A percentile compares a stretch with the other conserved stretches of the same genome.
Evolutionary conservation across 345 rosid genomes (phyloP).

Genomic region (Psidium guajava): DNA sequence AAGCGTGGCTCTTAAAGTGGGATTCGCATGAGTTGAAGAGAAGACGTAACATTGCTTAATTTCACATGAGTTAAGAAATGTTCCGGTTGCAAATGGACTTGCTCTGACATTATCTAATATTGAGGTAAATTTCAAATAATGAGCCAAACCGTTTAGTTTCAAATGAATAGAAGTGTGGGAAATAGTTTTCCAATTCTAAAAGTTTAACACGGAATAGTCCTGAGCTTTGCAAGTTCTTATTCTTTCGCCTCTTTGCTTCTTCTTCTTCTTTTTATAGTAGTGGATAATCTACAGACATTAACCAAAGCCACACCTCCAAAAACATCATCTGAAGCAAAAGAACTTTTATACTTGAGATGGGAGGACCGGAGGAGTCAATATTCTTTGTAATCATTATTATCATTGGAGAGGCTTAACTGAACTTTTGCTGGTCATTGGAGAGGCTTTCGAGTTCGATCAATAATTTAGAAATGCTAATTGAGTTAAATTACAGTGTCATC

Average conservation of each 20-base stretch:
- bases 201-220: neutral
- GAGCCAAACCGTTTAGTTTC: neutral
- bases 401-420: neutral
- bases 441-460: neutral
- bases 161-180: neutral
- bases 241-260: no score
- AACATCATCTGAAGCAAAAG: neutral
- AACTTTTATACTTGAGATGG: neutral
- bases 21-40: neutral
- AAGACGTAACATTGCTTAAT: neutral
- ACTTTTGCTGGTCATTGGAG: neutral
- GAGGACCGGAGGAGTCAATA: neutral
- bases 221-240: neutral
- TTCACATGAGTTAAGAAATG: neutral
- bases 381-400: neutral
- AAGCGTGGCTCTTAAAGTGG: neutral
- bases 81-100: neutral
- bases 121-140: neutral
- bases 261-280: no score
- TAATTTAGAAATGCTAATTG: neutral
- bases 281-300: neutral
- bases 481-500: neutral
- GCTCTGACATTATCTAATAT: neutral
- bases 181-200: neutral
- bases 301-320: accelerated